phyloP scores from a whole-genome alignment of 441 rosid species.

The Mallotus japonicus region DNA sequence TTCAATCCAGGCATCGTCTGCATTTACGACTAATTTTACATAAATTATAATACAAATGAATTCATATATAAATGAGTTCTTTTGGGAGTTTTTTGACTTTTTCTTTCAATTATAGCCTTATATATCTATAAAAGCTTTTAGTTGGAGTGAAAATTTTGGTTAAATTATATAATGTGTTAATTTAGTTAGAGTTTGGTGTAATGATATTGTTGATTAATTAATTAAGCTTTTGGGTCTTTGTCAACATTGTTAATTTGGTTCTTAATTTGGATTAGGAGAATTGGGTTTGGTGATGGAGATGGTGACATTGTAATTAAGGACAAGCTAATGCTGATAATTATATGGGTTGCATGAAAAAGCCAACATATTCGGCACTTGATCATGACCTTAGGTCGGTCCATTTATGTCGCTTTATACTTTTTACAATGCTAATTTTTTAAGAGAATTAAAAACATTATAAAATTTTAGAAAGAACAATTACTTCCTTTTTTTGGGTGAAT shows the following conservation, averaged over 20 bases:
- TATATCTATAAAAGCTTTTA: too few species aligned
- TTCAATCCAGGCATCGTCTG: too few species aligned
- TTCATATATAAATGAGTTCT: too few species aligned
- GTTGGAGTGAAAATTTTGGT: too few species aligned
- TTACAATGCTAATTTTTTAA: background rate
- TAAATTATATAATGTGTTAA: too few species aligned
- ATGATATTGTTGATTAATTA: background rate
- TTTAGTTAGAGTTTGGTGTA: background rate
- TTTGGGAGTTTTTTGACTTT: too few species aligned
- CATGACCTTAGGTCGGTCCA: conserved; percentile 31
- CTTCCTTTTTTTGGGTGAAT: too few species aligned
- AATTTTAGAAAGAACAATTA: too few species aligned
- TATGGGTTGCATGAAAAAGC: conserved; percentile 20
- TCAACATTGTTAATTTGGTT: background rate
- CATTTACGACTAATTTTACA: too few species aligned
- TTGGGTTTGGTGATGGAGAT: conserved; percentile 24
- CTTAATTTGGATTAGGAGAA: conserved; percentile 19
- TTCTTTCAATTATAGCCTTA: too few species aligned
- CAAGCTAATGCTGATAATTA: conserved; percentile 27
- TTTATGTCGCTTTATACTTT: background rate
- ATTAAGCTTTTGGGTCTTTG: background rate
- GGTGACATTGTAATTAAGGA: conserved; percentile 30
- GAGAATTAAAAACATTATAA: too few species aligned
- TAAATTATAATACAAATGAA: too few species aligned
- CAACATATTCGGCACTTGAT: conserved; percentile 27